These are phyloP conservation scores for Coemansia sp. DNA, from an alignment of 192 early-diverging fungal species.

Conservation along the genomic window DNA sequence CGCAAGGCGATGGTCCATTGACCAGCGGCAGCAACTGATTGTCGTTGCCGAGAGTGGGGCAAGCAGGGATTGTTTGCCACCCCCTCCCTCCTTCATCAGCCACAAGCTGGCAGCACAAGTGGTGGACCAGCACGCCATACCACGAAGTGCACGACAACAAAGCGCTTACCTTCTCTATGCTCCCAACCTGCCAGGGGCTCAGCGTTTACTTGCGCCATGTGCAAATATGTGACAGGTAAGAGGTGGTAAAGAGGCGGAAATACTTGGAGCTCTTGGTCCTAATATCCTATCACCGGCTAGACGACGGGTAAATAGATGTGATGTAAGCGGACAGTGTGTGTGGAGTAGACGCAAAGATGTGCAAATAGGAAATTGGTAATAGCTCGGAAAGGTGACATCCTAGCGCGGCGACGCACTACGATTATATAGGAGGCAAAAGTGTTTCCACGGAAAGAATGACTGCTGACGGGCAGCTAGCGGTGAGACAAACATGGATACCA, in stretches of 20 bases:
- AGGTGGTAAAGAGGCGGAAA: not conserved
- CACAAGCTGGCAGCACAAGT: not conserved
- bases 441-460: not conserved
- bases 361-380: not conserved
- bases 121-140: not conserved
- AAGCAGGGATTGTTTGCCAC: not conserved
- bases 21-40: not conserved
- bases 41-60: not conserved
- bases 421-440: not conserved
- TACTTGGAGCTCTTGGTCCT: not conserved
- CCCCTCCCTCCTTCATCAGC: not conserved
- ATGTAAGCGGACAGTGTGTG: not conserved
- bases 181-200: not conserved
- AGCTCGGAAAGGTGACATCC: not conserved
- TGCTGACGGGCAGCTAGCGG: not conserved
- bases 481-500: not conserved
- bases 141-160: not conserved
- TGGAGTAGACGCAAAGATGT: not conserved
- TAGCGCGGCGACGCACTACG: not conserved
- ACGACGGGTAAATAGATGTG: not conserved
- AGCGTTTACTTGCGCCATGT: not conserved
- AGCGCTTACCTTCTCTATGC: constrained; percentile 3
- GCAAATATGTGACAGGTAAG: not conserved
- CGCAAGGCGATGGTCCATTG: constrained; percentile 2
- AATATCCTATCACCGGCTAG: not conserved